Conservation (phyloP, 176 grass and related monocot genomes). For the Oryza punctata region DNA sequence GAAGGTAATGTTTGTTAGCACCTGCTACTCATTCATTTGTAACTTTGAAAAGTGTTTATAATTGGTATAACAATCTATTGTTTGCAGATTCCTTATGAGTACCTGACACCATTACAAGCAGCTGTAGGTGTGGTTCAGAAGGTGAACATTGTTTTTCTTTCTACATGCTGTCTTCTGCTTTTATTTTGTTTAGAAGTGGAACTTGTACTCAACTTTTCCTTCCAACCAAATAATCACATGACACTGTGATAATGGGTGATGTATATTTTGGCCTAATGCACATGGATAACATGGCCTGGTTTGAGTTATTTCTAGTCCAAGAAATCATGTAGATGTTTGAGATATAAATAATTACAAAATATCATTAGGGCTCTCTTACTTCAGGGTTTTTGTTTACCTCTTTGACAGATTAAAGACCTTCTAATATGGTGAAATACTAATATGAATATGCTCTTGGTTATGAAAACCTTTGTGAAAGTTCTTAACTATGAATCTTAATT, state of each 20-base stretch:
- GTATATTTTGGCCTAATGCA: constrained; percentile 13
- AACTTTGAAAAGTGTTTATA: constrained; percentile 34
- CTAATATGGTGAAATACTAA: constrained; percentile 7
- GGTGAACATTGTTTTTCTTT: constrained; percentile 48
- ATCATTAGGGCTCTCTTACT: not conserved
- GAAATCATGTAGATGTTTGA: constrained; percentile 11
- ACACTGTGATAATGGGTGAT: not conserved
- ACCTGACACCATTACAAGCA: constrained; percentile 95
- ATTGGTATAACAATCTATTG: constrained; percentile 26
- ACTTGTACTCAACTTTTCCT: constrained; percentile 6
- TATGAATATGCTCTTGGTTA: not conserved
- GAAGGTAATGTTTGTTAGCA: constrained; percentile 62
- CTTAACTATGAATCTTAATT: not conserved
- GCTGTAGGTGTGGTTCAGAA: constrained; percentile 99
- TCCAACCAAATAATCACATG: not conserved
- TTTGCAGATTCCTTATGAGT: constrained; percentile 91
- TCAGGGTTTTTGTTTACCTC: not conserved
- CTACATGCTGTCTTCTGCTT: not conserved
- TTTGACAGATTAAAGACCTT: not conserved
- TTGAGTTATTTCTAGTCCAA: constrained; percentile 14
- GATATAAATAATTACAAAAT: not conserved
- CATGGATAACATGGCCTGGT: not conserved
- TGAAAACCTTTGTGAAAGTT: not conserved
- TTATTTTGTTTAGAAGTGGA: constrained; percentile 28
- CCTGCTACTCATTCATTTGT: constrained; percentile 22